A percentile compares a stretch with the other conserved stretches of the same genome.
Evolutionary conservation across 139 green algal species (phyloP).

Genomic region (Chlamydomonas sp.): DNA sequence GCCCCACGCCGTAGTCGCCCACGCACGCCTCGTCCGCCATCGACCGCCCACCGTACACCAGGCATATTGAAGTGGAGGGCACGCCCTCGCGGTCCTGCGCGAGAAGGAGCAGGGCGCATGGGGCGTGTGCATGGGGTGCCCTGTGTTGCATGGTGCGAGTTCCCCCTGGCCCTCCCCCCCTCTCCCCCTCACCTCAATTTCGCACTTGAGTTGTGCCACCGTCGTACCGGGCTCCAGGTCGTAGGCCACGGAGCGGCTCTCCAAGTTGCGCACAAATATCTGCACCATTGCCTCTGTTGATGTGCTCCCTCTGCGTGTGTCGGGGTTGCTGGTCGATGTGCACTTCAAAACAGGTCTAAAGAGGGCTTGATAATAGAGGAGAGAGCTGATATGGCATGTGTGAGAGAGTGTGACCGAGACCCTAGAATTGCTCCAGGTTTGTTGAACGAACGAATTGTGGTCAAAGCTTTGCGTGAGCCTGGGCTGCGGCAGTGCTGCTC

Average conservation of each 20-base stretch:
- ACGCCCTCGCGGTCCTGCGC: background rate
- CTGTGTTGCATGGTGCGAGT: background rate
- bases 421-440: no score
- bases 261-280: conserved; percentile 44
- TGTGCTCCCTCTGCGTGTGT: no score
- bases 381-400: no score
- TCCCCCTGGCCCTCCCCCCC: background rate
- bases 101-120: background rate
- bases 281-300: no score
- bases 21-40: conserved; percentile 26
- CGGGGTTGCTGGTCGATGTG: no score
- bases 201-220: conserved; percentile 36
- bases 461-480: no score
- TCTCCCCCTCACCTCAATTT: conserved; percentile 35
- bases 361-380: no score
- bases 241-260: conserved; percentile 19
- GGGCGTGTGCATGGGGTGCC: background rate
- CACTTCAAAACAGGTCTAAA: no score
- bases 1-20: conserved; percentile 10
- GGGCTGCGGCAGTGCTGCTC: no score
- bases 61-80: background rate
- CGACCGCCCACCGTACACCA: conserved; percentile 15
- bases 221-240: conserved; percentile 16
- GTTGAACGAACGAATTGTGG: no score
- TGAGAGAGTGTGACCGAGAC: no score